Conservation (phyloP, 176 grass and related monocot genomes). For the Zizania latifolia region DNA sequence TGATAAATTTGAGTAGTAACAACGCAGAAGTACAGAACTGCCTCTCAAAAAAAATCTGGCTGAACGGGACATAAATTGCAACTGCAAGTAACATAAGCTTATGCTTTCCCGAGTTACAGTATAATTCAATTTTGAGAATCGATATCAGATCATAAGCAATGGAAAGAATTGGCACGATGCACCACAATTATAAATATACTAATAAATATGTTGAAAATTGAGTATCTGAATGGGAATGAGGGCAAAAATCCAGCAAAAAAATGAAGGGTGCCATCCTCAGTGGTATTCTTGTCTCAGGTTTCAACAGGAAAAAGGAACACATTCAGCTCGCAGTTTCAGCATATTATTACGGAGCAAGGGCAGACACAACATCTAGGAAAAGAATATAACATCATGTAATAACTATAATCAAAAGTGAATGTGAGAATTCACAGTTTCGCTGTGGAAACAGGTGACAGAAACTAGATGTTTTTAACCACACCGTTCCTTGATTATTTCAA, state of each 20-base stretch:
- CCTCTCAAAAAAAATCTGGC: too few species aligned
- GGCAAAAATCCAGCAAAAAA: background rate
- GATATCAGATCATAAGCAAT: background rate
- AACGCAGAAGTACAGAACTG: too few species aligned
- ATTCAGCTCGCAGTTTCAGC: background rate
- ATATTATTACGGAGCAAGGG: constrained; percentile 12
- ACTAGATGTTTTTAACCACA: constrained; percentile 14
- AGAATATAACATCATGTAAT: constrained; percentile 3
- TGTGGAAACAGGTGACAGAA: background rate
- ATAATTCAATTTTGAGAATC: background rate
- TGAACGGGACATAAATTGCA: background rate
- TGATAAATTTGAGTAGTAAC: background rate
- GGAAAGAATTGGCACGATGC: background rate
- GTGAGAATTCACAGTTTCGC: constrained; percentile 18
- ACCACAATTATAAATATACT: background rate
- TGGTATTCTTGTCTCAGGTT: constrained; percentile 5
- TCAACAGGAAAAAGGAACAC: background rate
- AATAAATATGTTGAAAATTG: background rate
- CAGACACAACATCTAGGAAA: background rate
- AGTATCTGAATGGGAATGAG: background rate
- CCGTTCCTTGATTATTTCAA: constrained; percentile 32
- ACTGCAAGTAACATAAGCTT: background rate
- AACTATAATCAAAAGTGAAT: constrained; percentile 17
- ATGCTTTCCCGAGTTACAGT: background rate
- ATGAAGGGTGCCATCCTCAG: background rate